Evolutionary conservation across 2,329 filamentous ascomycete species (phyloP).

Genomic region (Aspergillus alliaceus): DNA sequence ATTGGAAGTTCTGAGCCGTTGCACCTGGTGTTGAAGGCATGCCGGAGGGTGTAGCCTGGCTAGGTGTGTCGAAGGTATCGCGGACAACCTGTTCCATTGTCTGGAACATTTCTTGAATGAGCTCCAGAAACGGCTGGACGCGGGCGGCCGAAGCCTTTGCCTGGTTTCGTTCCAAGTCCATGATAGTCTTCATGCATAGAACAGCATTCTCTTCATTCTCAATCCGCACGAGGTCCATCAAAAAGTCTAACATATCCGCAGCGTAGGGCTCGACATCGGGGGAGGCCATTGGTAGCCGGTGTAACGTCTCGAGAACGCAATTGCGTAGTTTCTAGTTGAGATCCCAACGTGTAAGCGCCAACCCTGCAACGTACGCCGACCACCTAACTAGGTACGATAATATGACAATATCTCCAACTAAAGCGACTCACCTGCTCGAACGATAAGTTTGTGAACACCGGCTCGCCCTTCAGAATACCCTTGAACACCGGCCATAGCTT

Average conservation of each 20-base stretch:
- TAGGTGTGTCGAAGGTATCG: constrained; percentile 85
- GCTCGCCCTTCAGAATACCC: constrained; percentile 77
- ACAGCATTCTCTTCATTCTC: constrained; percentile 99
- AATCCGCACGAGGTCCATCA: constrained; percentile 82
- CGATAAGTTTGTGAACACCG: constrained; percentile 87
- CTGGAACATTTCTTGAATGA: constrained; percentile 95
- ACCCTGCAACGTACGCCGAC: neutral
- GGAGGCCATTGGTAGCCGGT: constrained; percentile 75
- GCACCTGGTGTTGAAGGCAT: constrained; percentile 55
- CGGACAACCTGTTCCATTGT: constrained; percentile 92
- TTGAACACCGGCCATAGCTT: constrained; percentile 89
- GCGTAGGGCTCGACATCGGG: constrained; percentile 87
- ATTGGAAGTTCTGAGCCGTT: constrained; percentile 70
- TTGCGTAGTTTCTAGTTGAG: constrained; percentile 76
- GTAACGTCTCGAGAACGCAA: constrained; percentile 90
- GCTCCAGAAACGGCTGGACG: constrained; percentile 83
- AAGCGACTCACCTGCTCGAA: constrained; percentile 71
- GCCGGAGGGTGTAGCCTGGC: constrained; percentile 53
- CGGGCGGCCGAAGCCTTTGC: constrained; percentile 76
- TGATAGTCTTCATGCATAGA: constrained; percentile 96
- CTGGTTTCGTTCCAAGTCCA: constrained; percentile 94
- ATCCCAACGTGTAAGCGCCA: neutral
- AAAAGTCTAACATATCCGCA: constrained; percentile 80
- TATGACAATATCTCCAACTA: neutral
- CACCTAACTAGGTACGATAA: no score